These are phyloP conservation scores for Pythium biforme DNA, from an alignment of 352 stramenopile genomes.

Conservation along the genomic window DNA sequence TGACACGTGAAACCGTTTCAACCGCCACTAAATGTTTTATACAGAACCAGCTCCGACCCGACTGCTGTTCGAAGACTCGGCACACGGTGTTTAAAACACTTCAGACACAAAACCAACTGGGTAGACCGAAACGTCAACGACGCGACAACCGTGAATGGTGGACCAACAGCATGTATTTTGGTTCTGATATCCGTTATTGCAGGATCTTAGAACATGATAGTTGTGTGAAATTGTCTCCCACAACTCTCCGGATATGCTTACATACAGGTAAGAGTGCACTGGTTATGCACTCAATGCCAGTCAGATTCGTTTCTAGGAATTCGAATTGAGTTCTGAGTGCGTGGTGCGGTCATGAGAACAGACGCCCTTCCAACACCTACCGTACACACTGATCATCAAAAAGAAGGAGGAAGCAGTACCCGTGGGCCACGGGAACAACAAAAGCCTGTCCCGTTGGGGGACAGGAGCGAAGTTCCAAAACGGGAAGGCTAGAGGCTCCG, in stretches of 20 bases:
- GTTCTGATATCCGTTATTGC: conserved; percentile 6
- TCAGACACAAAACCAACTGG: conserved; percentile 6
- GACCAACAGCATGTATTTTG: conserved; percentile 1
- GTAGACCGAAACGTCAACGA: conserved; percentile 11
- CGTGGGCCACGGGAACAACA: background rate
- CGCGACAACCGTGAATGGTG: conserved; percentile 14
- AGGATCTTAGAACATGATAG: background rate
- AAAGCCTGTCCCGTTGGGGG: background rate
- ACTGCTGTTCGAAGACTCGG: no score
- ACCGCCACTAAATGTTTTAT: background rate
- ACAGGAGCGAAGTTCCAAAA: background rate
- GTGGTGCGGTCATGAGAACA: background rate
- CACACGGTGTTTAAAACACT: conserved; percentile 9
- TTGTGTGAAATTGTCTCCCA: background rate
- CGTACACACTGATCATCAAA: conserved; percentile 4
- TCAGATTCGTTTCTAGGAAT: conserved; percentile 15
- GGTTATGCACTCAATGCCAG: conserved; percentile 7
- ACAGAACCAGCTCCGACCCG: no score
- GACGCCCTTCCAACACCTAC: background rate
- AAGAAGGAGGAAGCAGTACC: no score
- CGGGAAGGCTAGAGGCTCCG: background rate
- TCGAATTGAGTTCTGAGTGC: conserved; percentile 1
- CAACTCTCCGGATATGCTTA: conserved; percentile 1
- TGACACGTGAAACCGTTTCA: conserved; percentile 2
- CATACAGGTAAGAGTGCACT: background rate